Percentiles rank a stretch among this genome's conserved stretches.
These are phyloP conservation scores for Mycena galopus DNA, from an alignment of 768 basidiomycete species.

Conservation along the genomic window DNA sequence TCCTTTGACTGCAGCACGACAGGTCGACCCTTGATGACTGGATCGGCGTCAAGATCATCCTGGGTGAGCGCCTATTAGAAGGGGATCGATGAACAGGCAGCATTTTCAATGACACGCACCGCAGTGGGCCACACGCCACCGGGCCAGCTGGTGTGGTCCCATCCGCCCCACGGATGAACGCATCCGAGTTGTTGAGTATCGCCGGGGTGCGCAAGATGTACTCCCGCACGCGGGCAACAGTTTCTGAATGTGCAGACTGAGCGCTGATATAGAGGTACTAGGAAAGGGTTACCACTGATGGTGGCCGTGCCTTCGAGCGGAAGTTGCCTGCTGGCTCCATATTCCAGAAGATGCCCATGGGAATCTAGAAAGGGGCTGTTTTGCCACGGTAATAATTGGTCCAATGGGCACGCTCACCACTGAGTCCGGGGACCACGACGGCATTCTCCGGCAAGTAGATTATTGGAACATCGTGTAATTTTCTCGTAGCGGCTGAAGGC, in stretches of 20 bases:
- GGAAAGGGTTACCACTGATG: slow-evolving; percentile 60
- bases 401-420: slow-evolving; percentile 58
- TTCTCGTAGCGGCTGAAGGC: slow-evolving; percentile 48
- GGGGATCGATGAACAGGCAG: neutral
- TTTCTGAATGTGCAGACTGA: slow-evolving; percentile 29
- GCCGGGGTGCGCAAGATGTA: slow-evolving; percentile 73
- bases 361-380: slow-evolving; percentile 64
- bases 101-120: slow-evolving; percentile 56
- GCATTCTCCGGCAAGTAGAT: slow-evolving; percentile 45
- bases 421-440: slow-evolving; percentile 78
- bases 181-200: slow-evolving; percentile 60
- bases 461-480: slow-evolving; percentile 18
- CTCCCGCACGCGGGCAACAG: slow-evolving; percentile 68
- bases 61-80: slow-evolving; percentile 53
- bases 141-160: slow-evolving; percentile 92
- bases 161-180: slow-evolving; percentile 92
- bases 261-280: neutral
- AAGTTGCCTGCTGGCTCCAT: slow-evolving; percentile 75
- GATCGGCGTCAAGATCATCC: slow-evolving; percentile 81
- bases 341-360: slow-evolving; percentile 86
- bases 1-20: slow-evolving; percentile 87
- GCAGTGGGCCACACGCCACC: slow-evolving; percentile 76
- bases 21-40: slow-evolving; percentile 73
- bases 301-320: slow-evolving; percentile 74
- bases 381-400: neutral